Base-by-base conservation (phyloP, 2,329 filamentous ascomycete genomes). In the Fusarium pseudonygamai region DNA sequence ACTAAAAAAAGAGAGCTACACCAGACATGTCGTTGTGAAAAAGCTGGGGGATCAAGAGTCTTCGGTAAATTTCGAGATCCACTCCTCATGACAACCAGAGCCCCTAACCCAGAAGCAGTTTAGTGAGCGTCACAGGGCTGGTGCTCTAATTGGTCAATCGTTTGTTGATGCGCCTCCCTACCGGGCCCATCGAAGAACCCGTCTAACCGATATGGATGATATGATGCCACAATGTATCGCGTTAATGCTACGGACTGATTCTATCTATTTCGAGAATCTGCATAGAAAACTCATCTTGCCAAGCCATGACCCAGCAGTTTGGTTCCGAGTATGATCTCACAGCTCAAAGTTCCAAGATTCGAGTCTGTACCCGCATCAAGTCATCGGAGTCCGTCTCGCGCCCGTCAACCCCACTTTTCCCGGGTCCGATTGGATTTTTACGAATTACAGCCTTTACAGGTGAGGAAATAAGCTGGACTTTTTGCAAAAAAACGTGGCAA, bases 11-110 rank as follows among this genome's bases (percentile, higher is more conserved):
- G 42, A 30, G 67, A 64, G 53, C 22, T n/a, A 16, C 46, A 58
- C 34, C 24, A 58, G 62, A 26, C 57, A 61, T 71, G 71, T 72
- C 62, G 71, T 71, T 55, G 45, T 10, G 20, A 73, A 73, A 73
- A 74, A 34, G 28, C 46, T 47, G 67, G 71, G 71, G 71, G 57
- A 55, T 73, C 57, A 57, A 67, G 63, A 63, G 57, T 61, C 30
- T 47, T 49, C 58, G 70, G 62, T 71, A 60, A 73, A 68, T 71
- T 61, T 59, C 43, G n/a, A 60, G 59, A 34, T 56, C 55, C 57
- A 61, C 34, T 55, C 12, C 15, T n/a, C 15, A 39, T 42, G 32
- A 20, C 39, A 42, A n/a, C 45, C 57, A 52, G 60, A 62, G 37
- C 47, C 20, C 4, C 24, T 14, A 14, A n/a, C 6, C 30, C 53